Evolutionary conservation across 2,329 filamentous ascomycete species (phyloP), one percentile per base, ranked within the genome.

Genomic region (Trichoderma breve): DNA sequence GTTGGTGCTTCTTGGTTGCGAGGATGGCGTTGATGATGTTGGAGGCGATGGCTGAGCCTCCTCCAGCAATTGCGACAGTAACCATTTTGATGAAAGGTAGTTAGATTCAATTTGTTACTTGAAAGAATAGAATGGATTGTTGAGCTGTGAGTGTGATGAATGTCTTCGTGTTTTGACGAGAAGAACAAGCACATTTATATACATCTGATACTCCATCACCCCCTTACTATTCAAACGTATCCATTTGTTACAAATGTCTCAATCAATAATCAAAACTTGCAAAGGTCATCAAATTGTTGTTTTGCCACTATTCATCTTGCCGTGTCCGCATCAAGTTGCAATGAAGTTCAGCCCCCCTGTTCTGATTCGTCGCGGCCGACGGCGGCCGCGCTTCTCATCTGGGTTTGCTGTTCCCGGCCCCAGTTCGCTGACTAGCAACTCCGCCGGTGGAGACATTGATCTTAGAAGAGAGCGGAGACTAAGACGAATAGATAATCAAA

Each of bases 21-120:
- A 72, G 53, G 39, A 72, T 69, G n/a, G 53, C 55, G 47, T 18
- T 9, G 39, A 72, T 68, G 64, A 72, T 69, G 64, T 68, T 72
- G 12, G 70, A 72, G 15, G 64, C 70, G 3, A 72, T 61, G 55
- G 51, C 26, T 24, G 70, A 71, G 34, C 36, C 32, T n/a, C 63
- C 64, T 69, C 70, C 70, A 1, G 70, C 64, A 21, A 72, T 32
- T 14, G 70, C 70, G 21, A 69, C 70, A 1, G 70, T 72, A 15
- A 72, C 70, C 64, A 72, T 72, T 67, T 61, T 72, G 64, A 43
- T 24, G 24, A 26, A 39, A 30, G 65, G 3, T 28, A 18, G 2
- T 60, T 21, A 9, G 12, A 12, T n/a, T 57, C 26, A 15, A 7
- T 24, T 6, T 7, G 3, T n/a, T 5, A 53, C 1, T 32, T 11